Evolutionary conservation across 345 rosid species (phyloP).

Genomic region (Eucalyptus regnans): DNA sequence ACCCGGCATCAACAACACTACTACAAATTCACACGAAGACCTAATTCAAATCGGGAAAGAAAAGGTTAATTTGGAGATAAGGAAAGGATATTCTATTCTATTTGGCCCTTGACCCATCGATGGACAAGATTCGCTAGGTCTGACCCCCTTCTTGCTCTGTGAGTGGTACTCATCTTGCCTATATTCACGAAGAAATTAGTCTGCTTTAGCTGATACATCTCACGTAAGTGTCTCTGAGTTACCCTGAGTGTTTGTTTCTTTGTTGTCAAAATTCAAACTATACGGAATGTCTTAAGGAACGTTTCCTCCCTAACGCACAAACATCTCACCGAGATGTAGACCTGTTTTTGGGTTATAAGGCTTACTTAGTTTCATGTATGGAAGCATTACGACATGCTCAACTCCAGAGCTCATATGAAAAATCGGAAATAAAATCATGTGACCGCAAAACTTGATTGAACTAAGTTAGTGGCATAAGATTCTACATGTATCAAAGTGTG

Average conservation of each 20-base stretch:
- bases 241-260: background rate
- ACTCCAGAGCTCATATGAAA: background rate
- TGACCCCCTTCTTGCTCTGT: background rate
- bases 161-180: background rate
- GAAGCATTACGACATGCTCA: background rate
- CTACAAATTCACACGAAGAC: too few species aligned
- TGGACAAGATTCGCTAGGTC: background rate
- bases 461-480: too few species aligned
- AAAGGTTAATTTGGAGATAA: too few species aligned
- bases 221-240: background rate
- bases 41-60: too few species aligned
- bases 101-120: background rate
- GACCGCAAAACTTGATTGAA: rapidly evolving
- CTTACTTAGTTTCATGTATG: background rate
- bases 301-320: background rate
- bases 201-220: background rate
- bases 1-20: too few species aligned
- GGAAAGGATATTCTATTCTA: too few species aligned
- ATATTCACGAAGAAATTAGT: background rate
- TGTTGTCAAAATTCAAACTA: background rate
- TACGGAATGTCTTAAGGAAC: background rate
- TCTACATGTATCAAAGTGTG: rapidly evolving
- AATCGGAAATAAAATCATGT: background rate
- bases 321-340: background rate
- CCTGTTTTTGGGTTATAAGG: background rate